Percentiles rank a stretch among this genome's conserved stretches.
Evolutionary conservation across 2,329 filamentous ascomycete species (phyloP).

Genomic region (Cytospora piceae): DNA sequence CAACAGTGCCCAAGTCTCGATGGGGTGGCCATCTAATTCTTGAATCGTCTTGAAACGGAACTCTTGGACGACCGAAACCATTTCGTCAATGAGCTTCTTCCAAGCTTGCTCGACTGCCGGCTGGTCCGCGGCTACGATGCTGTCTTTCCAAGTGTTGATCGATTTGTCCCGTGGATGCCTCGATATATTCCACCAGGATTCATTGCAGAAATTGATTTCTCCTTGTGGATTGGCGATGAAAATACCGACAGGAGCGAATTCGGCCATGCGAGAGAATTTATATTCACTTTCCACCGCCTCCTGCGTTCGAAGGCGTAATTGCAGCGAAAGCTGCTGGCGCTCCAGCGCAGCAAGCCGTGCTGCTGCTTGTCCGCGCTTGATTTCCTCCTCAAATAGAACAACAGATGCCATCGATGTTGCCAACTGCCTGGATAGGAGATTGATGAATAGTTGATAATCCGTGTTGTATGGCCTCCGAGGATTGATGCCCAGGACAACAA

Average conservation of each 20-base stretch:
- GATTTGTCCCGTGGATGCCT: slow-evolving; percentile 64
- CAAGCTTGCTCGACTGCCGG: slow-evolving; percentile 62
- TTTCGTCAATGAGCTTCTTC: slow-evolving; percentile 63
- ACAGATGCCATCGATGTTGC: slow-evolving; percentile 82
- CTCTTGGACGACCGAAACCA: slow-evolving; percentile 68
- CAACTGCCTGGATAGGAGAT: slow-evolving; percentile 73
- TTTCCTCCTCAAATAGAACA: slow-evolving; percentile 82
- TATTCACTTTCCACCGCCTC: slow-evolving; percentile 71
- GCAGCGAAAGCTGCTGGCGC: slow-evolving; percentile 75
- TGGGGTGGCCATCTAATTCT: slow-evolving; percentile 59
- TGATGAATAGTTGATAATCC: slow-evolving; percentile 78
- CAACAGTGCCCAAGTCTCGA: slow-evolving; percentile 78
- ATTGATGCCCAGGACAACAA: slow-evolving; percentile 79
- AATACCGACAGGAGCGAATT: slow-evolving; percentile 81
- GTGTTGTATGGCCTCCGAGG: slow-evolving; percentile 78
- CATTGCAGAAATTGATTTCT: slow-evolving; percentile 78
- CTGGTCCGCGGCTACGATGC: slow-evolving; percentile 69
- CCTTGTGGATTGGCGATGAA: slow-evolving; percentile 78
- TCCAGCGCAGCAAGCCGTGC: slow-evolving; percentile 76
- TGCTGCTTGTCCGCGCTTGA: slow-evolving; percentile 72
- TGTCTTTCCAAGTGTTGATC: slow-evolving; percentile 72
- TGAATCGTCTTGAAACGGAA: slow-evolving; percentile 75
- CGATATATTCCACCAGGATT: slow-evolving; percentile 76
- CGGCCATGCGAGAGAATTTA: slow-evolving; percentile 82
- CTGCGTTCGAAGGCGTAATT: slow-evolving; percentile 67